phyloP scores from a whole-genome alignment of 805 yeast species.

The Limtongia smithiae region DNA sequence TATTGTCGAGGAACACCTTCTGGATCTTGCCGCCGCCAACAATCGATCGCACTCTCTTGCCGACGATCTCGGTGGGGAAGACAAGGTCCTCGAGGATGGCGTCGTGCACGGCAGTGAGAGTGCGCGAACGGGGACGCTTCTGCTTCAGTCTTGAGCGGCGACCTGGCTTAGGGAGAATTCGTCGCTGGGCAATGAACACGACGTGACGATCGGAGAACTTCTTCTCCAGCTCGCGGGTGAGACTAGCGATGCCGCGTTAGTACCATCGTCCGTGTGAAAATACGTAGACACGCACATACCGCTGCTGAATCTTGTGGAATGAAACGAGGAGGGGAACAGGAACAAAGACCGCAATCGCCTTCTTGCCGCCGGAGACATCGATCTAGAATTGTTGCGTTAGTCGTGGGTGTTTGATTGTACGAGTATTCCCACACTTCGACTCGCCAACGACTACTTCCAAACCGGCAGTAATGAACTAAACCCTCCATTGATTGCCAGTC shows the following conservation, averaged over 20 bases:
- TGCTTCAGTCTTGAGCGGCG: constrained; percentile 89
- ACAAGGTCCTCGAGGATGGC: constrained; percentile 97
- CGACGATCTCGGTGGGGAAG: constrained; percentile 98
- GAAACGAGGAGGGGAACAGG: constrained; percentile 91
- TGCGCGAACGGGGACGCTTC: constrained; percentile 99
- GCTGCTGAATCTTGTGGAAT: constrained; percentile 92
- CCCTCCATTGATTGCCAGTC: too few relatives aligned
- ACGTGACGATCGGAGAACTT: constrained; percentile 99
- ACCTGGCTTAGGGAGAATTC: constrained; percentile 98
- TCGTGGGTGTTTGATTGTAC: too few relatives aligned
- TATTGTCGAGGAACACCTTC: constrained; percentile 95
- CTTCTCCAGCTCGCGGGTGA: constrained; percentile 99
- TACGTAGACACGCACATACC: constrained; percentile 27
- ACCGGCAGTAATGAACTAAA: too few relatives aligned
- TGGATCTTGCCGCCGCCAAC: constrained; percentile 98
- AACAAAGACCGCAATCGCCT: constrained; percentile 96
- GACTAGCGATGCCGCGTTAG: constrained; percentile 48
- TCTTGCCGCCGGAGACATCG: constrained; percentile 97
- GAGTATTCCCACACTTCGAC: too few relatives aligned
- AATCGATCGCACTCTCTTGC: constrained; percentile 98
- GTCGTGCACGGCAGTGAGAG: constrained; percentile 98
- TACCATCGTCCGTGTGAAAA: neutral
- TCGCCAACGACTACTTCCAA: too few relatives aligned
- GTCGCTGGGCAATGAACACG: constrained; percentile 98
- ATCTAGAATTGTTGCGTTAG: too few relatives aligned